Evolutionary conservation across 257 asterid genomes (phyloP).

Genomic region (Parsonsia alboflavescens): DNA sequence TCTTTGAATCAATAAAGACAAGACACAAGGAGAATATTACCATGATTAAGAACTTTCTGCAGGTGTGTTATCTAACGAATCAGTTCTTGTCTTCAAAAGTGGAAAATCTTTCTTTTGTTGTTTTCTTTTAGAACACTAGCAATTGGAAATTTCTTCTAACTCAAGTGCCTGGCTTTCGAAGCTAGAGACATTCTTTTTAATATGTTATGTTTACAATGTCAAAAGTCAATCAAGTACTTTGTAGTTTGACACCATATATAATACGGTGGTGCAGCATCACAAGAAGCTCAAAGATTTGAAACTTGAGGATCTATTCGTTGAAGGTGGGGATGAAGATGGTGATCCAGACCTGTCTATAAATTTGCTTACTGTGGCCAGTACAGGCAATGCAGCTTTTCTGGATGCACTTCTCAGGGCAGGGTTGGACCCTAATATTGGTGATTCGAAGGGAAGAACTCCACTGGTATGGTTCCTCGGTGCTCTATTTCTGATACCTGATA

Average conservation of each 20-base stretch:
- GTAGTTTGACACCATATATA: background rate
- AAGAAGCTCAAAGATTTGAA: slow-evolving; percentile 59
- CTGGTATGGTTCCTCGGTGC: slow-evolving; percentile 39
- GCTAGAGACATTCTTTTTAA: background rate
- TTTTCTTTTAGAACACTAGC: background rate
- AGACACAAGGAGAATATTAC: slow-evolving; percentile 58
- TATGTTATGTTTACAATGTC: background rate
- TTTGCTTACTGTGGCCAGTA: slow-evolving; percentile 66
- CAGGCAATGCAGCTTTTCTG: slow-evolving; percentile 87
- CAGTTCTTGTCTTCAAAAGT: background rate
- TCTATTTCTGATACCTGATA: background rate
- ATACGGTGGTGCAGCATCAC: slow-evolving; percentile 55
- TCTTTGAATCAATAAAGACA: slow-evolving; percentile 61
- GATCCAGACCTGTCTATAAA: slow-evolving; percentile 59
- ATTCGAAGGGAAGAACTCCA: slow-evolving; percentile 69
- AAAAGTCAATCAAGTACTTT: background rate
- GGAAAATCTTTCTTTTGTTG: background rate
- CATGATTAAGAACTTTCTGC: slow-evolving; percentile 75
- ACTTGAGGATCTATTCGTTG: slow-evolving; percentile 55
- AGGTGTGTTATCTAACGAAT: slow-evolving; percentile 32
- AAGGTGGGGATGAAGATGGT: slow-evolving; percentile 48
- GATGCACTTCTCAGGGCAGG: slow-evolving; percentile 86
- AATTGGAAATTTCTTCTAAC: background rate
- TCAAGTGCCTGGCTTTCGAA: background rate
- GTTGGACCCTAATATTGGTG: slow-evolving; percentile 81